These are phyloP conservation scores for Xylaria sp. DNA, from an alignment of 2,329 filamentous ascomycete genomes.

Conservation along the genomic window DNA sequence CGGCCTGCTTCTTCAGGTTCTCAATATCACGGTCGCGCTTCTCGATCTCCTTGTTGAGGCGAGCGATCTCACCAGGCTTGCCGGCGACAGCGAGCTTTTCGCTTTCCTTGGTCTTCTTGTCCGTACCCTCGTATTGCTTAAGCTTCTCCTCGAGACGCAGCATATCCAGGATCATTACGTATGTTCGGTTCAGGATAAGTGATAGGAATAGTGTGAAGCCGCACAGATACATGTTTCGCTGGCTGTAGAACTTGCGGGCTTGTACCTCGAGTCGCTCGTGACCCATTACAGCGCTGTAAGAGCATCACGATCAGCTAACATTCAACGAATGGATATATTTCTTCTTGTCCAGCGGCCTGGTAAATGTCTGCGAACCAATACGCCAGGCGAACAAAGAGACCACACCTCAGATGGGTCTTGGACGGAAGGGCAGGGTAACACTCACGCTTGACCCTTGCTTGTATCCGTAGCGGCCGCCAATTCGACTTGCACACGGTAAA, in stretches of 20 bases:
- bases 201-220: constrained; percentile 99
- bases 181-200: constrained; percentile 98
- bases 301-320: constrained; percentile 3
- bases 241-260: constrained; percentile 99
- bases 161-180: constrained; percentile 94
- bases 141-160: constrained; percentile 93
- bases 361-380: background rate
- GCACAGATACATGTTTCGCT: constrained; percentile 99
- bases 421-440: constrained; percentile 38
- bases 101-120: constrained; percentile 71
- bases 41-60: constrained; percentile 76
- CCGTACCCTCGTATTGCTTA: constrained; percentile 79
- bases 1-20: constrained; percentile 91
- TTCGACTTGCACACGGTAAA: constrained; percentile 96
- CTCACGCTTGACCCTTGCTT: constrained; percentile 59
- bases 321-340: background rate
- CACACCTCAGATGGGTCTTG: background rate
- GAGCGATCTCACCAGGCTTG: constrained; percentile 78
- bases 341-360: constrained; percentile 44
- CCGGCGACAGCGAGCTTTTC: constrained; percentile 78
- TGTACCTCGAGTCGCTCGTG: constrained; percentile 98
- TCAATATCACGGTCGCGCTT: constrained; percentile 85
- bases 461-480: constrained; percentile 77
- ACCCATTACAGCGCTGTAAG: constrained; percentile 74
- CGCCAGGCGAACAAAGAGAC: background rate